phyloP scores from a whole-genome alignment of 2,329 filamentous ascomycete genomes.

The Cladophialophora bantiana region DNA sequence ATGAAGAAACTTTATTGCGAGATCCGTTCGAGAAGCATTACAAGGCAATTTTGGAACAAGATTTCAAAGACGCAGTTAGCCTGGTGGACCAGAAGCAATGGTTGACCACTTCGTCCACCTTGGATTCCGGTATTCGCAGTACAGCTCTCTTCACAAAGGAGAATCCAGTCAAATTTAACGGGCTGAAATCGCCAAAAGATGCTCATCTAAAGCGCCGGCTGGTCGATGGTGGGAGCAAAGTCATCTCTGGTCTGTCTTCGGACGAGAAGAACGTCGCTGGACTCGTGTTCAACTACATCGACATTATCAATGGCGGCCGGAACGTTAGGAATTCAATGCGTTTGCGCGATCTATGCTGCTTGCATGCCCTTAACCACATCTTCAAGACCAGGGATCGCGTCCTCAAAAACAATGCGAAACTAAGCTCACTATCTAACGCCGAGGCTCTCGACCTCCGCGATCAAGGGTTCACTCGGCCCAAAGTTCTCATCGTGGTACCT shows the following conservation, averaged over 20 bases:
- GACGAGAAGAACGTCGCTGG: slow-evolving; percentile 72
- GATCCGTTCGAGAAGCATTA: slow-evolving; percentile 88
- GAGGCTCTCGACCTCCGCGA: slow-evolving; percentile 78
- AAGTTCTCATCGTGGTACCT: slow-evolving; percentile 87
- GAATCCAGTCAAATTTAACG: neutral
- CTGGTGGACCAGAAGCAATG: slow-evolving; percentile 57
- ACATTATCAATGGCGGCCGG: slow-evolving; percentile 77
- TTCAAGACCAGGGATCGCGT: slow-evolving; percentile 92
- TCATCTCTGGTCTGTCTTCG: slow-evolving; percentile 61
- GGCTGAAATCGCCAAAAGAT: slow-evolving; percentile 25
- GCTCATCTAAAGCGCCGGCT: slow-evolving; percentile 73
- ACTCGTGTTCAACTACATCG: slow-evolving; percentile 80
- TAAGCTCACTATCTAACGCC: slow-evolving; percentile 70
- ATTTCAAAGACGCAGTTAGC: slow-evolving; percentile 65
- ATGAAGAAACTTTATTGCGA: slow-evolving; percentile 60
- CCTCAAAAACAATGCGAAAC: slow-evolving; percentile 86
- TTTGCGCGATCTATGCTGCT: slow-evolving; percentile 74
- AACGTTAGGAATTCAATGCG: slow-evolving; percentile 71
- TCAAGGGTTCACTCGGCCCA: slow-evolving; percentile 94
- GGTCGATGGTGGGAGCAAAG: slow-evolving; percentile 60
- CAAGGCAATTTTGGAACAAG: slow-evolving; percentile 58
- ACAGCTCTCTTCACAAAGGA: slow-evolving; percentile 19
- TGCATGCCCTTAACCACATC: slow-evolving; percentile 90
- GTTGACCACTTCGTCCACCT: slow-evolving; percentile 49
- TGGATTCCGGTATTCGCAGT: slow-evolving; percentile 40